Percentiles rank a stretch among this genome's conserved stretches.
phyloP scores from a whole-genome alignment of 345 rosid genomes.

The Pistacia atlantica region DNA sequence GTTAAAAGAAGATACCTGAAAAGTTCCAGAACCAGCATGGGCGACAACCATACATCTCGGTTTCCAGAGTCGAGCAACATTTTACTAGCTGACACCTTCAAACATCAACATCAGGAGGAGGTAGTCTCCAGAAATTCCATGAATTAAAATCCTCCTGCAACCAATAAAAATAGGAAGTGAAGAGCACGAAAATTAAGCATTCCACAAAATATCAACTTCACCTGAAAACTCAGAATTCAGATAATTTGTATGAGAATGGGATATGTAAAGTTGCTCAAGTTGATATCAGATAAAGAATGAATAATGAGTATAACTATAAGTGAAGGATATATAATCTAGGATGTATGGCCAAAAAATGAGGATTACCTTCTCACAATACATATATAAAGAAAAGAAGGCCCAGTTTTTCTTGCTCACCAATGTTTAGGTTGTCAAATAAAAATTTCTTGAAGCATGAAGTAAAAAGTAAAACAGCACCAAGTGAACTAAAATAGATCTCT shows the following conservation, averaged over 20 bases:
- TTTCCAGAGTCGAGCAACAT: conserved; percentile 11
- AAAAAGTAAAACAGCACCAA: neutral
- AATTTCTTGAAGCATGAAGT: conserved; percentile 3
- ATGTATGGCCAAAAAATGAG: neutral
- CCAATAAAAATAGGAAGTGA: neutral
- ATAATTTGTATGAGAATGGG: neutral
- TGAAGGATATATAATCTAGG: neutral
- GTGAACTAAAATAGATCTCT: neutral
- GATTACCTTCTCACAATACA: neutral
- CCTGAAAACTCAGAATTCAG: neutral
- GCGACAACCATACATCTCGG: conserved; percentile 1
- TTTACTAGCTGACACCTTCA: conserved; percentile 29
- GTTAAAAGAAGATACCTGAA: conserved; percentile 19
- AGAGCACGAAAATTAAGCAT: conserved; percentile 12
- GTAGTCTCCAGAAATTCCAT: conserved; percentile 94
- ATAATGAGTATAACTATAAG: too few relatives aligned
- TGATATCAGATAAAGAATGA: neutral
- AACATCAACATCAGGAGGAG: conserved; percentile 51
- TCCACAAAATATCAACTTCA: neutral
- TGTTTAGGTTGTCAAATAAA: neutral
- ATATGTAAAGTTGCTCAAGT: neutral
- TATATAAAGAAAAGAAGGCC: neutral
- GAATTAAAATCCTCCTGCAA: conserved; percentile 87
- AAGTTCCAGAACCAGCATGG: conserved; percentile 5
- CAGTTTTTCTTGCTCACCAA: neutral